phyloP scores from a whole-genome alignment of 1,284 basidiomycete genomes.

The Malassezia sp. region DNA sequence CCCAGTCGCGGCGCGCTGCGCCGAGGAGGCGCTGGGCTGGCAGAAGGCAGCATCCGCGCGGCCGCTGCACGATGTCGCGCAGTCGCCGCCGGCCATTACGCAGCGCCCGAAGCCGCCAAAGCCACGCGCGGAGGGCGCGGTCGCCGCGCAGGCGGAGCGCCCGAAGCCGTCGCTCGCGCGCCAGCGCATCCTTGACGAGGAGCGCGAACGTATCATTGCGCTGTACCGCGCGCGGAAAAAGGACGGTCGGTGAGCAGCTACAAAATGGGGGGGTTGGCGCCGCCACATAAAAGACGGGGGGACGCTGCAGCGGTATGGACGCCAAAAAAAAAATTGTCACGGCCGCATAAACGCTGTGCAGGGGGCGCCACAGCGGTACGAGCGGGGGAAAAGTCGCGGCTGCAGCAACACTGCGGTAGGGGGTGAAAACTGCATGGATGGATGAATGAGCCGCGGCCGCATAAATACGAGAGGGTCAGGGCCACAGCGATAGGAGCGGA shows the following conservation, averaged over 20 bases:
- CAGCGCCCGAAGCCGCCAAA: conserved; percentile 27
- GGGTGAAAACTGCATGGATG: no score
- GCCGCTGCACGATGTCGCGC: conserved; percentile 32
- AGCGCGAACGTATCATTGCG: conserved; percentile 28
- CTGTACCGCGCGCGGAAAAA: conserved; percentile 34
- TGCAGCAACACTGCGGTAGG: no score
- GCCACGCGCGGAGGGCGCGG: neutral
- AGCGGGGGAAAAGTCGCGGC: no score
- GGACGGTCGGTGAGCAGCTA: no score
- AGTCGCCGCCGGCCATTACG: conserved; percentile 32
- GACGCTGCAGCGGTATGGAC: no score
- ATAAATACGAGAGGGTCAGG: no score
- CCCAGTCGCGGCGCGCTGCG: neutral
- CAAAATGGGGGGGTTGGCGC: no score
- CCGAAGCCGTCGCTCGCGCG: conserved; percentile 30
- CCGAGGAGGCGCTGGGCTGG: conserved; percentile 6
- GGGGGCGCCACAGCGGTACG: no score
- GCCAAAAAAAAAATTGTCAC: neutral
- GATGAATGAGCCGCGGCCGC: no score
- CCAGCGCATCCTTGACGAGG: conserved; percentile 31
- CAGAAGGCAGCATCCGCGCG: neutral
- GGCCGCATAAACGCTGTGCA: no score
- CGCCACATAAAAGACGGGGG: no score
- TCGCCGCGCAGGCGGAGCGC: conserved; percentile 4
- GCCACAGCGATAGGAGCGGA: no score